These are phyloP conservation scores for Nectriaceae sp. DNA, from an alignment of 2,329 filamentous ascomycete species.

Conservation along the genomic window DNA sequence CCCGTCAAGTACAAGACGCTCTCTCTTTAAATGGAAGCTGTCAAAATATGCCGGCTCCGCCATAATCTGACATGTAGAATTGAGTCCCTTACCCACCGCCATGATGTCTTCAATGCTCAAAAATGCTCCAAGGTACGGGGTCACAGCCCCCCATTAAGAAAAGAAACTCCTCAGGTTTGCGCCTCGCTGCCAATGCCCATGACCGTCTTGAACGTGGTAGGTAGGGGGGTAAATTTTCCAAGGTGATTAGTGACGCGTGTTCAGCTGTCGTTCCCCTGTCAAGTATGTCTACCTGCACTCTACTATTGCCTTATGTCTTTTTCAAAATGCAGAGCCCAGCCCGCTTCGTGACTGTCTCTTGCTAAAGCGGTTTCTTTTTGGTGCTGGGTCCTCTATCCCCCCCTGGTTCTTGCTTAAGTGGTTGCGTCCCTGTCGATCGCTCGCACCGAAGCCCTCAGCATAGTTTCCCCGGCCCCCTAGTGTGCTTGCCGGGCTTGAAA, in stretches of 20 bases:
- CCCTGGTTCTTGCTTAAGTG: constrained; percentile 62
- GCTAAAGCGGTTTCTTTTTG: constrained; percentile 74
- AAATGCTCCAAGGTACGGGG: constrained; percentile 16
- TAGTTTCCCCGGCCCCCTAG: constrained; percentile 60
- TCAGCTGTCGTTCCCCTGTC: constrained; percentile 9
- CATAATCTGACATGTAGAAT: background rate
- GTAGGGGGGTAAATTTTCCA: constrained; percentile 22
- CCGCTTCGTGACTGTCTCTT: constrained; percentile 93
- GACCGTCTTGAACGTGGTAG: constrained; percentile 26
- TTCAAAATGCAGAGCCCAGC: constrained; percentile 81
- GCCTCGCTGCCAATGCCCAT: constrained; percentile 37
- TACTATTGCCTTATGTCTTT: constrained; percentile 5
- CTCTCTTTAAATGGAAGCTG: background rate
- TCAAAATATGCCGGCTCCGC: background rate
- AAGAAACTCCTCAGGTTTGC: constrained; percentile 30
- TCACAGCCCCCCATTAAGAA: constrained; percentile 15
- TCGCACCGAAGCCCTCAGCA: constrained; percentile 49
- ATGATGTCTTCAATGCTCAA: constrained; percentile 18
- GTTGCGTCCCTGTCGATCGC: constrained; percentile 56
- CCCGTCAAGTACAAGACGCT: too few species aligned
- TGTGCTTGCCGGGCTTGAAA: constrained; percentile 79
- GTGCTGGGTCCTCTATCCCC: constrained; percentile 51
- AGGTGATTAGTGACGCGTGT: constrained; percentile 15
- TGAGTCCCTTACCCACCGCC: constrained; percentile 2
- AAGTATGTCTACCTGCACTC: constrained; percentile 13